phyloP scores from a whole-genome alignment of 2,329 filamentous ascomycete genomes.

The Zymoseptoria pseudotritici region DNA sequence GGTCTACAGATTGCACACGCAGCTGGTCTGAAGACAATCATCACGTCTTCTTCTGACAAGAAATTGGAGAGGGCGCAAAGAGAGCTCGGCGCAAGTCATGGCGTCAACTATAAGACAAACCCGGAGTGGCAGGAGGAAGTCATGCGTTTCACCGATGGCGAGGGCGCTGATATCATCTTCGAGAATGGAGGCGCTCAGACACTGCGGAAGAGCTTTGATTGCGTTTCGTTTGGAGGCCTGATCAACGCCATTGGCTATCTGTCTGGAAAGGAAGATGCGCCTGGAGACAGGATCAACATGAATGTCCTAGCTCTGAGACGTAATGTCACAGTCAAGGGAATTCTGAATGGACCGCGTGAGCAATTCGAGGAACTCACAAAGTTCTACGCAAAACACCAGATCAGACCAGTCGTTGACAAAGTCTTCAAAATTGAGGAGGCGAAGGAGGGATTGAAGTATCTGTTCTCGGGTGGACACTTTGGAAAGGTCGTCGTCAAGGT shows the following conservation, averaged over 20 bases:
- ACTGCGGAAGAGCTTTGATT: slow-evolving; percentile 39
- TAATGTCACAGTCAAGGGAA: slow-evolving; percentile 49
- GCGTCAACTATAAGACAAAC: slow-evolving; percentile 54
- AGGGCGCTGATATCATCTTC: slow-evolving; percentile 44
- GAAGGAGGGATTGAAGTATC: slow-evolving; percentile 29
- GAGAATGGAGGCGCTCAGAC: slow-evolving; percentile 47
- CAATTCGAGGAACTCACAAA: slow-evolving; percentile 39
- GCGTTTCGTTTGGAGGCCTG: slow-evolving; percentile 35
- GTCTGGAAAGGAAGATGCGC: slow-evolving; percentile 48
- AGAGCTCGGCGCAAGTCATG: slow-evolving; percentile 49
- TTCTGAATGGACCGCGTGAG: slow-evolving; percentile 53
- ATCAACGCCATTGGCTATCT: slow-evolving; percentile 39
- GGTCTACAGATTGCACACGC: slow-evolving; percentile 36
- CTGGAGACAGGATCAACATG: slow-evolving; percentile 50
- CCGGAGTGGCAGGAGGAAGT: slow-evolving; percentile 55
- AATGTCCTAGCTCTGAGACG: slow-evolving; percentile 49
- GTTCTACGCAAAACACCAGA: slow-evolving; percentile 37
- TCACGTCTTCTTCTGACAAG: slow-evolving; percentile 50
- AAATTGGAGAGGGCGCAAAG: slow-evolving; percentile 44
- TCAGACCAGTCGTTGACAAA: slow-evolving; percentile 36
- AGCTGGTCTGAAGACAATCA: slow-evolving; percentile 44
- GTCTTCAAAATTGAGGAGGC: slow-evolving; percentile 34
- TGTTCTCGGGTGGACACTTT: slow-evolving; percentile 33
- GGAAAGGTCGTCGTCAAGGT: slow-evolving; percentile 30
- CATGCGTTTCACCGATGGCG: slow-evolving; percentile 37